phyloP scores from a whole-genome alignment of 2,329 filamentous ascomycete genomes.

The Aspergillus uvarum region DNA sequence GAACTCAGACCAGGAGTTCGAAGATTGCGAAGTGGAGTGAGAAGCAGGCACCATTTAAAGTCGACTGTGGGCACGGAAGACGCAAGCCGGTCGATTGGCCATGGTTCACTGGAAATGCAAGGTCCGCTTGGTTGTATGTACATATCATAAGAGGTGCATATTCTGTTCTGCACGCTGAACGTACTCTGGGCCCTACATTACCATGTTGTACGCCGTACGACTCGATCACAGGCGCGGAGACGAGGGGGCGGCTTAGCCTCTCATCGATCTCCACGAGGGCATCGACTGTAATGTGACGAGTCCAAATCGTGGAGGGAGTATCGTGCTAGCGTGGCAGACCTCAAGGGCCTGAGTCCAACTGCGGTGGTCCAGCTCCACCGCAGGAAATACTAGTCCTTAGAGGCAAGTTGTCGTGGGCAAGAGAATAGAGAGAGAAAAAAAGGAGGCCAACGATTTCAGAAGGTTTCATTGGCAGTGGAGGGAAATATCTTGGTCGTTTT shows the following conservation, averaged over 20 bases:
- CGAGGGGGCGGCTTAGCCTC: conserved; percentile 1
- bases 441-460: conserved; percentile 10
- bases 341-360: not conserved
- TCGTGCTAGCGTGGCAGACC: not conserved
- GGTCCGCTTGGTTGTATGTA: conserved; percentile 13
- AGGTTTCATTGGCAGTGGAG: conserved; percentile 18
- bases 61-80: not conserved
- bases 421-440: conserved; percentile 7
- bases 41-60: not conserved
- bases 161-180: conserved; percentile 9
- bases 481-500: conserved; percentile 11
- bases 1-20: conserved; percentile 7
- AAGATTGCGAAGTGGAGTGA: not conserved
- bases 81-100: conserved; percentile 4
- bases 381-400: not conserved
- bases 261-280: conserved; percentile 17
- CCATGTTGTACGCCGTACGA: conserved; percentile 11
- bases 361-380: conserved; percentile 14
- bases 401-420: conserved; percentile 3
- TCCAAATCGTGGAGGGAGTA: conserved; percentile 19
- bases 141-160: conserved; percentile 14
- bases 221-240: conserved; percentile 15
- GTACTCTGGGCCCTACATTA: not conserved
- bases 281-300: conserved; percentile 18
- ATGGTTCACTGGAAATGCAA: conserved; percentile 16